Evolutionary conservation across 305 asterid species (phyloP).

Genomic region (Fraxinus paxiana): DNA sequence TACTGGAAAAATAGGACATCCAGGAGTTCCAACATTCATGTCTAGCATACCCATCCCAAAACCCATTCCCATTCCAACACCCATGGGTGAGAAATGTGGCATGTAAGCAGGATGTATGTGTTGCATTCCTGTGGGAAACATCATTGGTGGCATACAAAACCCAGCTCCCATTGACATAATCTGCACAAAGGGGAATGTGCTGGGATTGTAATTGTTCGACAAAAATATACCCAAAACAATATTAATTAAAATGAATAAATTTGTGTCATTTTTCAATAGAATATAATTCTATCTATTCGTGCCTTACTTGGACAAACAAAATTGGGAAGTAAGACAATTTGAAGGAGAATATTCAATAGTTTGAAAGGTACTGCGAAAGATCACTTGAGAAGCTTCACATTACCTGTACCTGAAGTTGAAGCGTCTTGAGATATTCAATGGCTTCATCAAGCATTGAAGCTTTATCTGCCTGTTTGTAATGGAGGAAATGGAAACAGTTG

Average conservation of each 20-base stretch:
- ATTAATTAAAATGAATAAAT: background rate
- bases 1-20: conserved; percentile 54
- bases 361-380: background rate
- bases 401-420: conserved; percentile 96
- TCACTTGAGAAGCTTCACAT: conserved; percentile 25
- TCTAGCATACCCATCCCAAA: conserved; percentile 71
- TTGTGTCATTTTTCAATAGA: background rate
- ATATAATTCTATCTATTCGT: background rate
- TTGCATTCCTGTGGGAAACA: conserved; percentile 65
- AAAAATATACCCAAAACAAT: background rate
- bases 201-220: background rate
- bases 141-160: conserved; percentile 72
- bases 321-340: background rate
- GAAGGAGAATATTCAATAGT: background rate
- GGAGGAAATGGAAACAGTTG: background rate
- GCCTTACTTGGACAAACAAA: background rate
- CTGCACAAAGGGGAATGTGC: conserved; percentile 37
- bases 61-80: conserved; percentile 48
- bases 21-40: conserved; percentile 53
- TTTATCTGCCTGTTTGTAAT: conserved; percentile 66
- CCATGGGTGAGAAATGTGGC: conserved; percentile 62
- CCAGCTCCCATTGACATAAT: conserved; percentile 94
- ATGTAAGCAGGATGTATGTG: conserved; percentile 62
- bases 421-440: conserved; percentile 87
- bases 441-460: conserved; percentile 99